A percentile compares a stretch with the other conserved stretches of the same genome.
Evolutionary conservation across 1,284 basidiomycete genomes (phyloP).

Genomic region (Cutaneotrichosporon mucoides): DNA sequence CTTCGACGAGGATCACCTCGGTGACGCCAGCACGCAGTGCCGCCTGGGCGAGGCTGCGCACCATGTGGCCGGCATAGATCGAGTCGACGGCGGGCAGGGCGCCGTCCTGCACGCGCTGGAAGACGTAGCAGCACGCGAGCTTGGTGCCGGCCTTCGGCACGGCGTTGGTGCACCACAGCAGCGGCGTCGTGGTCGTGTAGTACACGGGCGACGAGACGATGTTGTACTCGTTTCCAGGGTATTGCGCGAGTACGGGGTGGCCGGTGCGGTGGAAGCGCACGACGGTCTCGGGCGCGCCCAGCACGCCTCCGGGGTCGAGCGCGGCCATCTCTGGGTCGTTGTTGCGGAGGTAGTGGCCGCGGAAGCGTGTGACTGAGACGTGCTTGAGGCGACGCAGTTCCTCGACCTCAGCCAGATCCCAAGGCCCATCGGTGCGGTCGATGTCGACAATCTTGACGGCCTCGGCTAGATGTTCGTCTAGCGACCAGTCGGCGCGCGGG

Average conservation of each 20-base stretch:
- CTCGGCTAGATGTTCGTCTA: neutral
- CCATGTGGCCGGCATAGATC: constrained; percentile 1
- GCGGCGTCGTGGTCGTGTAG: neutral
- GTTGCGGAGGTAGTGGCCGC: neutral
- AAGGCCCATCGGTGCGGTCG: neutral
- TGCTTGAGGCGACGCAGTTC: neutral
- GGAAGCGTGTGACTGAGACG: neutral
- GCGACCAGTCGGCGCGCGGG: neutral
- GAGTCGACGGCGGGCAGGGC: neutral
- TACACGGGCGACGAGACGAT: neutral
- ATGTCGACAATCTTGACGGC: neutral
- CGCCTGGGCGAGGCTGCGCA: neutral
- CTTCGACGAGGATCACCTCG: constrained; percentile 1
- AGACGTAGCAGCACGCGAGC: neutral
- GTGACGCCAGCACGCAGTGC: neutral
- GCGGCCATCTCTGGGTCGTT: neutral
- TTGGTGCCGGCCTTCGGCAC: neutral
- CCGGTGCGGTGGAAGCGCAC: neutral
- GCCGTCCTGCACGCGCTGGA: constrained; percentile 1
- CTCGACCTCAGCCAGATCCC: neutral
- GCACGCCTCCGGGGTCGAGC: neutral
- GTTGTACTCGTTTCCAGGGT: neutral
- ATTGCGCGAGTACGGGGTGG: neutral
- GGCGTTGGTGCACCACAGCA: neutral
- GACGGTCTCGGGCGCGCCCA: neutral